A percentile compares a stretch with the other conserved stretches of the same genome.
These are phyloP conservation scores for Microcera coccophila DNA, from an alignment of 2,329 filamentous ascomycete species.

Conservation along the genomic window DNA sequence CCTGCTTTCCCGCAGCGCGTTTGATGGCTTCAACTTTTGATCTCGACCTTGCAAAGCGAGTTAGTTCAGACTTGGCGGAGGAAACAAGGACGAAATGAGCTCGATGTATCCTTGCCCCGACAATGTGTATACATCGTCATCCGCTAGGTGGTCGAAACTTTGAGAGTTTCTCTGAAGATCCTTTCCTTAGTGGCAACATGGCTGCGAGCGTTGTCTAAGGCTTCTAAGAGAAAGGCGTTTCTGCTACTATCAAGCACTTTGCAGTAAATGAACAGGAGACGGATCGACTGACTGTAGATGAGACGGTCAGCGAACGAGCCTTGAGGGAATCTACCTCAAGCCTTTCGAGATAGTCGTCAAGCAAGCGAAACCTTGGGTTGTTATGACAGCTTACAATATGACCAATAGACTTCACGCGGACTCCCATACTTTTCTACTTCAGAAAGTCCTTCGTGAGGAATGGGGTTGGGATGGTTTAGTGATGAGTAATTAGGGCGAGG, in stretches of 20 bases:
- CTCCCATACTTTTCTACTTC: constrained; percentile 23
- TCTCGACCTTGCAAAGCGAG: constrained; percentile 50
- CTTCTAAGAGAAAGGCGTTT: constrained; percentile 38
- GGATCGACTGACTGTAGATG: constrained; percentile 26
- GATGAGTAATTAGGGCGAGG: constrained; percentile 39
- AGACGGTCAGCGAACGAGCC: constrained; percentile 24
- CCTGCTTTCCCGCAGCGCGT: constrained; percentile 30
- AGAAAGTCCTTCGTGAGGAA: constrained; percentile 39
- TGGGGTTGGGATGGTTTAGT: constrained; percentile 40
- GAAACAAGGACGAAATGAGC: constrained; percentile 58
- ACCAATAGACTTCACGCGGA: constrained; percentile 41
- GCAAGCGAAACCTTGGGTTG: constrained; percentile 38
- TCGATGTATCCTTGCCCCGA: constrained; percentile 54
- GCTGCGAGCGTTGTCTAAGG: constrained; percentile 33
- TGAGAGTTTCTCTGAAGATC: constrained; percentile 27
- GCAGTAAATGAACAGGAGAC: constrained; percentile 40
- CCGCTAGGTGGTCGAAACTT: constrained; percentile 28
- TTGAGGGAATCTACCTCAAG: constrained; percentile 31
- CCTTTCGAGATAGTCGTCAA: constrained; percentile 40
- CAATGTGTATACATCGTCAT: constrained; percentile 28
- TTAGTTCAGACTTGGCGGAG: constrained; percentile 58
- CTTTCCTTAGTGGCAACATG: constrained; percentile 26
- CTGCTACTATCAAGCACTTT: constrained; percentile 43
- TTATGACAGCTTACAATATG: constrained; percentile 33
- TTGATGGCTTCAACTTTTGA: constrained; percentile 61